phyloP scores from a whole-genome alignment of 345 rosid genomes.

The Salix suchowensis region DNA sequence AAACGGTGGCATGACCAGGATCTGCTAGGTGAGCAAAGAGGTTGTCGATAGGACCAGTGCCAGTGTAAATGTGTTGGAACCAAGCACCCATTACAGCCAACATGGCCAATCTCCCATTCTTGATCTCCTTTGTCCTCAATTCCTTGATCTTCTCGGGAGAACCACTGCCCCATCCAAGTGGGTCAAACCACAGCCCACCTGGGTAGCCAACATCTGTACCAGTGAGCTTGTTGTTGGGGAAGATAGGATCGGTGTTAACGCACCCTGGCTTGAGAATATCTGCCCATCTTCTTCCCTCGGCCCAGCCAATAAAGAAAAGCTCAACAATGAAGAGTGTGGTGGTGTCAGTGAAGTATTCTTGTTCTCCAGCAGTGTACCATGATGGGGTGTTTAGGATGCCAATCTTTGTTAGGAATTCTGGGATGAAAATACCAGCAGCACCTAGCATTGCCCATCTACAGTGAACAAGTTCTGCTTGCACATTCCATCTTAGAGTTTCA shows the following conservation, averaged over 20 bases:
- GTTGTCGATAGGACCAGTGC: slow-evolving; percentile 95
- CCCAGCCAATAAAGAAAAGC: slow-evolving; percentile 89
- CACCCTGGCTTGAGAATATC: slow-evolving; percentile 93
- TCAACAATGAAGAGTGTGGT: slow-evolving; percentile 67
- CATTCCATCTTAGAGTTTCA: slow-evolving; percentile 86
- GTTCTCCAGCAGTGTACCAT: slow-evolving; percentile 85
- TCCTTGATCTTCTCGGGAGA: slow-evolving; percentile 83
- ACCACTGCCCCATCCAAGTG: slow-evolving; percentile 88
- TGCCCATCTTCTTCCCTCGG: slow-evolving; percentile 96
- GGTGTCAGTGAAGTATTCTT: slow-evolving; percentile 79
- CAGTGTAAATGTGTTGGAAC: slow-evolving; percentile 98
- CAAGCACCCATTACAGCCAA: slow-evolving; percentile 99
- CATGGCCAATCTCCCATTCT: slow-evolving; percentile 95
- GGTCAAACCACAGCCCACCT: slow-evolving; percentile 98
- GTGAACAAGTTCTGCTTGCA: slow-evolving; percentile 82
- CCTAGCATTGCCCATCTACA: slow-evolving; percentile 99
- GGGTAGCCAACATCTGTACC: slow-evolving; percentile 98
- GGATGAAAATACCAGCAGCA: slow-evolving; percentile 94
- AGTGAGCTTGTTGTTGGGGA: slow-evolving; percentile 95
- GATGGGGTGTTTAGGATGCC: slow-evolving; percentile 92
- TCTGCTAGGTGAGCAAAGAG: slow-evolving; percentile 95
- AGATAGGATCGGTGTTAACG: slow-evolving; percentile 91
- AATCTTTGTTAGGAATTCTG: slow-evolving; percentile 81
- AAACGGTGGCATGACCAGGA: slow-evolving; percentile 93
- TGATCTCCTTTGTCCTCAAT: slow-evolving; percentile 90